Conservation (phyloP, 306 rosid genomes). For the Trifolium pratense region DNA sequence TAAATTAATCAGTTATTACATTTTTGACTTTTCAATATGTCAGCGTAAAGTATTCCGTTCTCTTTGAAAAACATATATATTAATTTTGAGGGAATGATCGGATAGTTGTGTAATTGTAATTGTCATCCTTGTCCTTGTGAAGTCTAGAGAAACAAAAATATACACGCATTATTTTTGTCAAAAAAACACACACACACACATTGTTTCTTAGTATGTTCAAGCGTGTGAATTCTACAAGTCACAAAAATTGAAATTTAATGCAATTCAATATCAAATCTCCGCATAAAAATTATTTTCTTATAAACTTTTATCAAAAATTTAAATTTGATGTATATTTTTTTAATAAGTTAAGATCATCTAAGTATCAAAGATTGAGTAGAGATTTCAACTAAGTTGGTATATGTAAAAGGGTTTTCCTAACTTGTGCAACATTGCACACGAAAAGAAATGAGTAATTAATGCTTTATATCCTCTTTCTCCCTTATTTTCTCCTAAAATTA, state of each 20-base stretch:
- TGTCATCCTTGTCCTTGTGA: no score
- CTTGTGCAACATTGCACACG: no score
- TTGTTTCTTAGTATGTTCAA: neutral
- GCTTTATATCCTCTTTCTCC: no score
- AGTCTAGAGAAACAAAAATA: neutral
- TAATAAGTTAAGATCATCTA: no score
- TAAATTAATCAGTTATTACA: neutral
- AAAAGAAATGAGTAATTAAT: no score
- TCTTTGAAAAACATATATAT: neutral
- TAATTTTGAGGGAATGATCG: neutral
- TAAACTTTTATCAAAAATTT: no score
- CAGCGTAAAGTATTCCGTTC: neutral
- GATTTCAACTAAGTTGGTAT: no score
- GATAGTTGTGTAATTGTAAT: neutral
- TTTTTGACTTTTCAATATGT: neutral
- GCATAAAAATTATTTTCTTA: no score
- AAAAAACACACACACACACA: neutral
- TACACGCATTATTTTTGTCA: neutral
- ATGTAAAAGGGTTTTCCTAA: no score
- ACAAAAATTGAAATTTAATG: neutral
- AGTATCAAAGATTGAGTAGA: no score
- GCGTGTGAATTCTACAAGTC: neutral
- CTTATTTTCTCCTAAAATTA: no score
- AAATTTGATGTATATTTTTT: no score
- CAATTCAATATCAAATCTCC: neutral